Conservation (phyloP, 371 early-diverging fungal species). For the Lichtheimia ornata region DNA sequence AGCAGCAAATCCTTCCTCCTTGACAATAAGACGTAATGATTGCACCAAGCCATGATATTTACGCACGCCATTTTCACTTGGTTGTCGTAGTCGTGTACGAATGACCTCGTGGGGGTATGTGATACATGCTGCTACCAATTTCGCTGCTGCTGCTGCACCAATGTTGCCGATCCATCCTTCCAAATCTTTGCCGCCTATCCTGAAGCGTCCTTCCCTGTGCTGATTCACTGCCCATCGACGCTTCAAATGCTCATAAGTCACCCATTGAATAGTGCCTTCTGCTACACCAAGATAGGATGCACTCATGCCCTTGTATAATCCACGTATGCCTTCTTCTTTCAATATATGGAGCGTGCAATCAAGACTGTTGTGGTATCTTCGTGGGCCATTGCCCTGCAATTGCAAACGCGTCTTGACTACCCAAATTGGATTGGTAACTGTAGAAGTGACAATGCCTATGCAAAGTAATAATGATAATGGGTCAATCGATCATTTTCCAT, state of each 20-base stretch:
- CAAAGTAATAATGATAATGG: background rate
- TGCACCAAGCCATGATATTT: conserved; percentile 86
- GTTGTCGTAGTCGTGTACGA: conserved; percentile 70
- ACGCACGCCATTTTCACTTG: conserved; percentile 56
- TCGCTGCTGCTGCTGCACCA: conserved; percentile 83
- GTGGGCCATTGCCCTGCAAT: conserved; percentile 58
- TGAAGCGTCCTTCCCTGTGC: conserved; percentile 7
- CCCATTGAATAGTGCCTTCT: conserved; percentile 94
- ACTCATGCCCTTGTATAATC: conserved; percentile 89
- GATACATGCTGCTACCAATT: conserved; percentile 83
- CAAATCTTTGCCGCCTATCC: conserved; percentile 34
- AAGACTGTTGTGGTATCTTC: conserved; percentile 71
- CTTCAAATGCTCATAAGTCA: conserved; percentile 92
- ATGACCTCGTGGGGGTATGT: conserved; percentile 89
- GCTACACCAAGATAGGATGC: conserved; percentile 87
- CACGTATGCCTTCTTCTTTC: conserved; percentile 77
- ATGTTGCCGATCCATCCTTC: conserved; percentile 77
- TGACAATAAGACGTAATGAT: conserved; percentile 67
- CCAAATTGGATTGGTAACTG: conserved; percentile 95
- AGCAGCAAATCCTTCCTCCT: conserved; percentile 86
- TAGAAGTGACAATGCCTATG: conserved; percentile 69
- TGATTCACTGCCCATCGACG: conserved; percentile 26
- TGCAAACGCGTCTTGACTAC: conserved; percentile 95
- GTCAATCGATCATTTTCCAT: background rate
- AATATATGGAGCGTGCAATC: conserved; percentile 75